Evolutionary conservation across 2,329 filamentous ascomycete species (phyloP), one percentile per base, ranked within the genome.

Genomic region (Sporothrix luriei): DNA sequence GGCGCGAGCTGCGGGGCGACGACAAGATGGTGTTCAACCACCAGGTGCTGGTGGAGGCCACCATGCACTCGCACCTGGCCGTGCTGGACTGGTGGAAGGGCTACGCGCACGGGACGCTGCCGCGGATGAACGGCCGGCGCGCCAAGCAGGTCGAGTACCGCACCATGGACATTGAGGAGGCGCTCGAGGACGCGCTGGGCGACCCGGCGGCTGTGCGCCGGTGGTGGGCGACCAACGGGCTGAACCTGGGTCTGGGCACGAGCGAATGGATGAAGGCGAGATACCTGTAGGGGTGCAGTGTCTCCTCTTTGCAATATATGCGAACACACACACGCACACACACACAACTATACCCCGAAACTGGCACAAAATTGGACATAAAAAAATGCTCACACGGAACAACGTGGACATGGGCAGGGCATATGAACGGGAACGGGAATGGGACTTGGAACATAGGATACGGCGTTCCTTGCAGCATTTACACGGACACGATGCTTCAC

Each of bases 131-230:
- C 52, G 85, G 84, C 19, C 80, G 83, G 43, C 82, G 82, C 72
- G 88, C 89, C 0, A 84, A 94, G 74, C 85, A 87, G 67, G 93
- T 97, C 33, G 93, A 97, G 78, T 97, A 97, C 79, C 94, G 94
- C 78, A 97, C 93, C 0, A 97, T 93, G 78, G 93, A 97, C 78
- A 95, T 98, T 72, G 94, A 97, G 78, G 94, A 97, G 80, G 94
- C 94, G 0, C 84, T 97, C 51, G 94, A 97, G 78, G 94, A 97
- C 77, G 92, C 92, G 26, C 87, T 94, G 65, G 87, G 86, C 10
- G 89, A 90, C 68, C 72, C 93, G 72, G 87, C 89, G 73, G 85
- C 86, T 49, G 92, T 97, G 21, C 83, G 92, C 69, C 84, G 85
- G 72, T 98, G 94, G 94, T 98, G 94, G 94, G 90, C 91, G 29